Evolutionary conservation across 2,329 filamentous ascomycete species (phyloP).

Genomic region (Fusarium nygamai): DNA sequence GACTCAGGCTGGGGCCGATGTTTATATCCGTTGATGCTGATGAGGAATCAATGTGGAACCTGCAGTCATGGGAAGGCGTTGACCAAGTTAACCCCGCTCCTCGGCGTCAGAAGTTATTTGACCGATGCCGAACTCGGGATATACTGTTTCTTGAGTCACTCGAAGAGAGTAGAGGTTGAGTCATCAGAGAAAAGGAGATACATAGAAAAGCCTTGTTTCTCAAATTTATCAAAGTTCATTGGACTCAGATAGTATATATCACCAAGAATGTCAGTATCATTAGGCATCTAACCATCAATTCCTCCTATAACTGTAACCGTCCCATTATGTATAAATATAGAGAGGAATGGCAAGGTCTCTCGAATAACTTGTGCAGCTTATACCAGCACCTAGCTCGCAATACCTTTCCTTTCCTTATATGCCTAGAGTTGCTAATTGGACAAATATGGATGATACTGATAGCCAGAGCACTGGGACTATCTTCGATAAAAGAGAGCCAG

Average conservation of each 20-base stretch:
- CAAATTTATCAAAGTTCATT: background rate
- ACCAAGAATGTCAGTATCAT: background rate
- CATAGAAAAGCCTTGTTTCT: background rate
- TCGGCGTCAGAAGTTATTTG: background rate
- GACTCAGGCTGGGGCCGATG: background rate
- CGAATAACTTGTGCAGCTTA: too few species aligned
- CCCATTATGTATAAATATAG: too few species aligned
- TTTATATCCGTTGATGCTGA: background rate
- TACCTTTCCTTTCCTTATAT: background rate
- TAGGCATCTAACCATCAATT: background rate
- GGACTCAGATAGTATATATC: background rate
- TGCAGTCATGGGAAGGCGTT: background rate
- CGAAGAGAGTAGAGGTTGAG: background rate
- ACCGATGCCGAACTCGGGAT: background rate
- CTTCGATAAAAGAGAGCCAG: background rate
- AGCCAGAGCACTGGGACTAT: background rate
- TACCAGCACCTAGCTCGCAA: background rate
- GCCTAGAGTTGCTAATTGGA: background rate
- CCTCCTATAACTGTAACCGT: background rate
- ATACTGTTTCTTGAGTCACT: background rate
- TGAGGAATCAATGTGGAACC: conserved; percentile 2
- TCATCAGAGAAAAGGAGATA: background rate
- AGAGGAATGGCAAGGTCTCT: too few species aligned
- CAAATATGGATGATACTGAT: too few species aligned
- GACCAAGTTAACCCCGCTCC: conserved; percentile 15